Evolutionary conservation across 2,329 filamentous ascomycete species (phyloP).

Genomic region (Paraconiothyrium brasiliense): DNA sequence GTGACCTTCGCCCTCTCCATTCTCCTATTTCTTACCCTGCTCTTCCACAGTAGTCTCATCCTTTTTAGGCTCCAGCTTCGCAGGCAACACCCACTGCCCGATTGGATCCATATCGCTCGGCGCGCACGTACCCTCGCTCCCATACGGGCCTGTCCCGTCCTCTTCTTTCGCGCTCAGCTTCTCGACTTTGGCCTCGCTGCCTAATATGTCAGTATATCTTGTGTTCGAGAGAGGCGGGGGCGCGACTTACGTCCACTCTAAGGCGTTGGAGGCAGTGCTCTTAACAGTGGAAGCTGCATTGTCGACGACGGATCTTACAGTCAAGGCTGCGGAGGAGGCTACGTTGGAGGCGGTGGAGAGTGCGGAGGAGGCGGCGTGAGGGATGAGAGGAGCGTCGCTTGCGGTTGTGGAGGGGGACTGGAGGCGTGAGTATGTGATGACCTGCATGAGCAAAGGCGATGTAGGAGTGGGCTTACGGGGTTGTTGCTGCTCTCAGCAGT

Average conservation of each 20-base stretch:
- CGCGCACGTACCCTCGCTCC: slow-evolving; percentile 41
- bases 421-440: background rate
- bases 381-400: slow-evolving; percentile 3
- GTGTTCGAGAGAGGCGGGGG: too few relatives aligned
- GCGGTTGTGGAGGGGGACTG: background rate
- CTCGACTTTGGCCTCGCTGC: slow-evolving; percentile 34
- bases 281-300: slow-evolving; percentile 21
- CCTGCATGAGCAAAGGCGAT: too few relatives aligned
- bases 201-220: background rate
- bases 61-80: slow-evolving; percentile 20
- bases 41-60: background rate
- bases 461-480: background rate
- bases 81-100: slow-evolving; percentile 39
- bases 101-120: slow-evolving; percentile 47
- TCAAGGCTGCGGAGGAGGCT: background rate
- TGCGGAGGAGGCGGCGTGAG: background rate
- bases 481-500: background rate
- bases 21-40: background rate
- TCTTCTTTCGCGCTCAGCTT: slow-evolving; percentile 30
- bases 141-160: slow-evolving; percentile 42
- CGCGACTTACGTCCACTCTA: slow-evolving; percentile 33
- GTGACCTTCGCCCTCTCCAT: background rate
- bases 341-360: background rate
- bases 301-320: slow-evolving; percentile 9
- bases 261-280: slow-evolving; percentile 28